Conservation (phyloP, 192 early-diverging fungal species). For the Entophlyctis luteolus region DNA sequence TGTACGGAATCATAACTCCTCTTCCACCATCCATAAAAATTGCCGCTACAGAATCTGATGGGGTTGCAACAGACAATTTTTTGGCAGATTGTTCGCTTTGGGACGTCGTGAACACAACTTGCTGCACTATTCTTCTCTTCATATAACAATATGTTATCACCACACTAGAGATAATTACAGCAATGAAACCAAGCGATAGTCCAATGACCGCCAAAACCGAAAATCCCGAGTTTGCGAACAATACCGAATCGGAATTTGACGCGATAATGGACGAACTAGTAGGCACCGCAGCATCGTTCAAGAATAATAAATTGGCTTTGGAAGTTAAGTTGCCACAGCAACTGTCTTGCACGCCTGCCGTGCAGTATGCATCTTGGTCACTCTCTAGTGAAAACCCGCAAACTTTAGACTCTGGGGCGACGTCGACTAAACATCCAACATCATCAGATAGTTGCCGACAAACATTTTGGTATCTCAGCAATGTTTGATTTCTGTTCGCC, state of each 20-base stretch:
- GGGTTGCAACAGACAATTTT: not conserved
- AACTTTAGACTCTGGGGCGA: not conserved
- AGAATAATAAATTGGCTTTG: not conserved
- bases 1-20: not conserved
- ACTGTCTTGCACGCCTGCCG: not conserved
- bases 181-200: not conserved
- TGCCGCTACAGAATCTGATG: not conserved
- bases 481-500: not conserved
- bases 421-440: not conserved
- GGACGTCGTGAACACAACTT: not conserved
- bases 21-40: not conserved
- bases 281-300: not conserved
- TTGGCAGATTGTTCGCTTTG: not conserved
- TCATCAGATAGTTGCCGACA: not conserved
- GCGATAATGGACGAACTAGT: not conserved
- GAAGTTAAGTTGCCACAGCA: not conserved
- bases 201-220: not conserved
- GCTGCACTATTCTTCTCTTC: not conserved
- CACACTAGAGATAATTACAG: not conserved
- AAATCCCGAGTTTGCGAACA: not conserved
- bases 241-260: not conserved
- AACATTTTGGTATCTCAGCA: not conserved
- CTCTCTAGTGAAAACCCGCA: conserved; percentile 10
- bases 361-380: conserved; percentile 7
- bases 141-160: no score